phyloP scores from a whole-genome alignment of 2,329 filamentous ascomycete genomes.

The Emergomyces orientalis region DNA sequence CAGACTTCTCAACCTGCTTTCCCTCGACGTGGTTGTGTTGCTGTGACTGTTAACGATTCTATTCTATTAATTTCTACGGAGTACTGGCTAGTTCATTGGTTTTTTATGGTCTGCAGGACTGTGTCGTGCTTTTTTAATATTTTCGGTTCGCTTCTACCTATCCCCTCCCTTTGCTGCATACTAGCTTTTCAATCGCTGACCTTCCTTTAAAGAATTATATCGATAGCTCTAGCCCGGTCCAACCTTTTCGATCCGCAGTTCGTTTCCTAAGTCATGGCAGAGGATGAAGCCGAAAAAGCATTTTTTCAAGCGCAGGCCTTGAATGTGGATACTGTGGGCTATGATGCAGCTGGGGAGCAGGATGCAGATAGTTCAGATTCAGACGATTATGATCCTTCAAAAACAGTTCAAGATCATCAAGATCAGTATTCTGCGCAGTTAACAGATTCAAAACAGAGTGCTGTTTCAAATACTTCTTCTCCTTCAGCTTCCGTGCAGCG shows the following conservation, averaged over 20 bases:
- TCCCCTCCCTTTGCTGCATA: neutral
- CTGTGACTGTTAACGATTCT: neutral
- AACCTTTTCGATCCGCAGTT: neutral
- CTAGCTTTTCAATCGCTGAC: neutral
- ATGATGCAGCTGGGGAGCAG: slow-evolving; percentile 40
- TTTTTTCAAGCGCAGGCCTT: slow-evolving; percentile 43
- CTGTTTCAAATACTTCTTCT: slow-evolving; percentile 21
- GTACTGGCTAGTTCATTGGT: neutral
- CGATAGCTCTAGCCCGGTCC: neutral
- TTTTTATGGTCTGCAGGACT: neutral
- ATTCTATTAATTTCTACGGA: neutral
- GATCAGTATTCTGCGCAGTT: slow-evolving; percentile 31
- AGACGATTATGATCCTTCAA: slow-evolving; percentile 48
- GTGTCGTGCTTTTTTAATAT: neutral
- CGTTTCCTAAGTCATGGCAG: slow-evolving; percentile 36
- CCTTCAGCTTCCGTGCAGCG: slow-evolving; percentile 19
- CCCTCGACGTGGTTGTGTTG: neutral
- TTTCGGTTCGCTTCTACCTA: neutral
- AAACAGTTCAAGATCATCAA: slow-evolving; percentile 37
- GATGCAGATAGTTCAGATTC: slow-evolving; percentile 46
- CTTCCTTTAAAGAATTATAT: neutral
- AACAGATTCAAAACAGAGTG: slow-evolving; percentile 25
- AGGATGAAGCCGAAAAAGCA: slow-evolving; percentile 45
- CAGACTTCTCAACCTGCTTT: neutral
- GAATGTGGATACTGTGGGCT: slow-evolving; percentile 31